These are phyloP conservation scores for Penicillium lividum DNA, from an alignment of 495 filamentous ascomycete genomes.

Conservation along the genomic window DNA sequence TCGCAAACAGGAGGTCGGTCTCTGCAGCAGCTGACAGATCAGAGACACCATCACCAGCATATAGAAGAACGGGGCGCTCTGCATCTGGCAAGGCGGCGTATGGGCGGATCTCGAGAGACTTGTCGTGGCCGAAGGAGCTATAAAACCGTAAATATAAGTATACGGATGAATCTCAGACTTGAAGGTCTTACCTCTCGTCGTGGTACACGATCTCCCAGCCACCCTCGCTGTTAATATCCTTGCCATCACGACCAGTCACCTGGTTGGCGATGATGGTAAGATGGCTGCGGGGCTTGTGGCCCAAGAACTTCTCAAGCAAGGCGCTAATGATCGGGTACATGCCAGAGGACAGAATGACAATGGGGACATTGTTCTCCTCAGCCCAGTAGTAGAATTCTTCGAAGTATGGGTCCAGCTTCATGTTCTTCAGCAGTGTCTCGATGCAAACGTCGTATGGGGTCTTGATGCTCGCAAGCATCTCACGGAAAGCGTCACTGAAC, in stretches of 20 bases:
- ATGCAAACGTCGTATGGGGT: slow-evolving; percentile 81
- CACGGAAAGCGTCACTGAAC: slow-evolving; percentile 73
- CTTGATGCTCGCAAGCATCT: slow-evolving; percentile 82
- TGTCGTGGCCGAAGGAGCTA: slow-evolving; percentile 90
- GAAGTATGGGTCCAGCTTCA: slow-evolving; percentile 85
- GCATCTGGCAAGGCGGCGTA: slow-evolving; percentile 71
- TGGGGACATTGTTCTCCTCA: slow-evolving; percentile 76
- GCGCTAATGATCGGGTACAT: slow-evolving; percentile 92
- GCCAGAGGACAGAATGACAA: slow-evolving; percentile 85
- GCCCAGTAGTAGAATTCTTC: slow-evolving; percentile 83
- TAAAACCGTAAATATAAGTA: slow-evolving; percentile 5
- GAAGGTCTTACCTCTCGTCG: slow-evolving; percentile 67
- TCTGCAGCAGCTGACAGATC: slow-evolving; percentile 86
- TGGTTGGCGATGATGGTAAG: slow-evolving; percentile 87
- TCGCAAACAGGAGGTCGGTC: slow-evolving; percentile 88
- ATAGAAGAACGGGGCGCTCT: slow-evolving; percentile 75
- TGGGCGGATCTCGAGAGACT: slow-evolving; percentile 80
- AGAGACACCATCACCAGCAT: slow-evolving; percentile 88
- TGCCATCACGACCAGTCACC: slow-evolving; percentile 64
- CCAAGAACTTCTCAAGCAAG: slow-evolving; percentile 74
- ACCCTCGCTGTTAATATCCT: slow-evolving; percentile 71
- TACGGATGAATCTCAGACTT: background rate
- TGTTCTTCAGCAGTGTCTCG: slow-evolving; percentile 70
- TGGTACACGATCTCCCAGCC: slow-evolving; percentile 89
- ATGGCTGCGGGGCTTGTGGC: slow-evolving; percentile 61